Evolutionary conservation across 257 asterid genomes (phyloP).

Genomic region (Solanum neorickii): DNA sequence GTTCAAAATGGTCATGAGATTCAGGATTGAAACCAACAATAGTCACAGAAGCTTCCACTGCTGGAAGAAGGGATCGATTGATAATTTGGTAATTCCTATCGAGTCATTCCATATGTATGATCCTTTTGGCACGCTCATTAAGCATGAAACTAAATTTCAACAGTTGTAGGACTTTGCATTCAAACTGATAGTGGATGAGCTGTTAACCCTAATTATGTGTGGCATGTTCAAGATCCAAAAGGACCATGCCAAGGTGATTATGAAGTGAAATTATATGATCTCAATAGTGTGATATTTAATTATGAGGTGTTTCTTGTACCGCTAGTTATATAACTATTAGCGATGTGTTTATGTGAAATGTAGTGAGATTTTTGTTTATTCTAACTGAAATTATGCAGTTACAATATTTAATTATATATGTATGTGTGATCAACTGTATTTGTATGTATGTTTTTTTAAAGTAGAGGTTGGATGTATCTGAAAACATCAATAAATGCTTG

Average conservation of each 20-base stretch:
- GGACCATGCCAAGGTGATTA: not conserved
- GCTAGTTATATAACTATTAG: not conserved
- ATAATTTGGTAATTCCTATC: conserved; percentile 39
- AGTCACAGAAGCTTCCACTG: conserved; percentile 53
- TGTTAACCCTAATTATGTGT: conserved; percentile 40
- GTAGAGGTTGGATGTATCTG: too few species aligned
- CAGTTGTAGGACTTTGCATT: conserved; percentile 81
- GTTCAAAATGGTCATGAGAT: conserved; percentile 56
- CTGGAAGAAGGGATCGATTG: conserved; percentile 39
- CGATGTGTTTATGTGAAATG: too few species aligned
- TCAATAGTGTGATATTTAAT: not conserved
- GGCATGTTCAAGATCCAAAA: not conserved
- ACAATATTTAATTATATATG: not conserved
- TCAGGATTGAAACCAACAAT: conserved; percentile 56
- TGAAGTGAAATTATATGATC: not conserved
- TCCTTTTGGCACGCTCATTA: conserved; percentile 57
- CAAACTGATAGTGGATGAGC: conserved; percentile 91
- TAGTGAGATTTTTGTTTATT: not conserved
- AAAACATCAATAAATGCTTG: not conserved
- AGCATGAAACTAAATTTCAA: conserved; percentile 83
- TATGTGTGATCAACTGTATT: not conserved
- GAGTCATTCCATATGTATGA: conserved; percentile 22
- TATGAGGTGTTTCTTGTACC: too few species aligned
- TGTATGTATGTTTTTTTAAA: not conserved
- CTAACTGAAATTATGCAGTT: not conserved